Evolutionary conservation across 345 rosid species (phyloP).

Genomic region (Microthlaspi erraticum): DNA sequence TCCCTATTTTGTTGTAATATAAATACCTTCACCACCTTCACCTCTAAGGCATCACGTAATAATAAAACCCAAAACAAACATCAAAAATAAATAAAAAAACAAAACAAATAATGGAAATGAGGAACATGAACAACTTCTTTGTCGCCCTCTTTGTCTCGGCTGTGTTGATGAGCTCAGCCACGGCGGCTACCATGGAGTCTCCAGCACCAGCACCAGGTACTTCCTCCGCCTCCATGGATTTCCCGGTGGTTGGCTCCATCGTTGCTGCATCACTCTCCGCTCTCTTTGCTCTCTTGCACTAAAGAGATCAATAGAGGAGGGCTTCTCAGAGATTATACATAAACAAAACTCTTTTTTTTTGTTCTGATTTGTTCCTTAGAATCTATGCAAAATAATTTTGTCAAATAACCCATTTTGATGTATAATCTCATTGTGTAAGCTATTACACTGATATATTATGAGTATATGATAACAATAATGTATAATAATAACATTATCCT

Average conservation of each 20-base stretch:
- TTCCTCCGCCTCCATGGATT: conserved; percentile 36
- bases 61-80: not conserved
- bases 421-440: conserved; percentile 34
- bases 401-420: conserved; percentile 36
- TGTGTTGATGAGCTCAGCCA: conserved; percentile 54
- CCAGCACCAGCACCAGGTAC: conserved; percentile 51
- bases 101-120: conserved; percentile 55
- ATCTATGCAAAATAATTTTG: conserved; percentile 6
- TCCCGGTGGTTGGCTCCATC: conserved; percentile 54
- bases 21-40: conserved; percentile 26
- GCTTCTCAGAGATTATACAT: conserved; percentile 14
- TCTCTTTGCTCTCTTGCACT: conserved; percentile 43
- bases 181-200: conserved; percentile 53
- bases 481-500: conserved; percentile 29
- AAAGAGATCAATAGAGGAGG: conserved; percentile 16
- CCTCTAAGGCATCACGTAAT: conserved; percentile 27
- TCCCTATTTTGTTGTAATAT: conserved; percentile 15
- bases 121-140: conserved; percentile 54
- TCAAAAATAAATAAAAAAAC: not conserved
- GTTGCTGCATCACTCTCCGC: conserved; percentile 50
- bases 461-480: conserved; percentile 5
- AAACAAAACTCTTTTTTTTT: conserved; percentile 23
- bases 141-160: conserved; percentile 51
- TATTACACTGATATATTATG: conserved; percentile 31
- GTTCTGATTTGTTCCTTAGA: conserved; percentile 33